Conservation (phyloP, 768 basidiomycete species). For the Amanita rubescens region DNA sequence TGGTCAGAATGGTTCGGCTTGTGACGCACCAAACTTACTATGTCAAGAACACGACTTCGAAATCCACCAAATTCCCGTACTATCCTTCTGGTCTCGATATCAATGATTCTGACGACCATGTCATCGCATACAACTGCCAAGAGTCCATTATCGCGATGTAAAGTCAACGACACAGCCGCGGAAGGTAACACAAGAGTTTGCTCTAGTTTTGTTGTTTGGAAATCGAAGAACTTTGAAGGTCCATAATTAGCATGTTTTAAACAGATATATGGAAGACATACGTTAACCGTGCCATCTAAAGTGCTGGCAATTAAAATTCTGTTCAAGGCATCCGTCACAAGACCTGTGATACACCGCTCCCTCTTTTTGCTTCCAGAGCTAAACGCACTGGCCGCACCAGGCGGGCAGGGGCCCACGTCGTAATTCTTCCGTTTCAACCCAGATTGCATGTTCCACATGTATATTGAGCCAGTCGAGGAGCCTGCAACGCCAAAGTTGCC, state of each 20-base stretch:
- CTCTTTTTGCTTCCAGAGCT: slow-evolving; percentile 31
- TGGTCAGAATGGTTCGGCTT: slow-evolving; percentile 5
- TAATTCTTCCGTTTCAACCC: slow-evolving; percentile 80
- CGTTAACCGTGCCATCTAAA: slow-evolving; percentile 83
- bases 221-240: slow-evolving; percentile 85
- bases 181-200: slow-evolving; percentile 63
- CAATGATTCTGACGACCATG: slow-evolving; percentile 74
- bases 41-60: slow-evolving; percentile 78
- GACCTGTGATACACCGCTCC: slow-evolving; percentile 64
- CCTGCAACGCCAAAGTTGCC: slow-evolving; percentile 92
- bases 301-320: slow-evolving; percentile 76
- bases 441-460: slow-evolving; percentile 97
- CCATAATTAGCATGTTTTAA: background rate
- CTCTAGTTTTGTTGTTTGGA: slow-evolving; percentile 76
- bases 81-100: slow-evolving; percentile 81
- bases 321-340: slow-evolving; percentile 85
- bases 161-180: slow-evolving; percentile 55
- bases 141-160: slow-evolving; percentile 83
- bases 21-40: slow-evolving; percentile 41
- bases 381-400: slow-evolving; percentile 40
- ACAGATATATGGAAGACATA: slow-evolving; percentile 30
- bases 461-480: slow-evolving; percentile 70
- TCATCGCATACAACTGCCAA: slow-evolving; percentile 85
- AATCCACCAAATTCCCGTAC: slow-evolving; percentile 89
- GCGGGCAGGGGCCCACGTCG: slow-evolving; percentile 55